Evolutionary conservation across 2,329 filamentous ascomycete genomes (phyloP).

Genomic region (Fusarium stilboides): DNA sequence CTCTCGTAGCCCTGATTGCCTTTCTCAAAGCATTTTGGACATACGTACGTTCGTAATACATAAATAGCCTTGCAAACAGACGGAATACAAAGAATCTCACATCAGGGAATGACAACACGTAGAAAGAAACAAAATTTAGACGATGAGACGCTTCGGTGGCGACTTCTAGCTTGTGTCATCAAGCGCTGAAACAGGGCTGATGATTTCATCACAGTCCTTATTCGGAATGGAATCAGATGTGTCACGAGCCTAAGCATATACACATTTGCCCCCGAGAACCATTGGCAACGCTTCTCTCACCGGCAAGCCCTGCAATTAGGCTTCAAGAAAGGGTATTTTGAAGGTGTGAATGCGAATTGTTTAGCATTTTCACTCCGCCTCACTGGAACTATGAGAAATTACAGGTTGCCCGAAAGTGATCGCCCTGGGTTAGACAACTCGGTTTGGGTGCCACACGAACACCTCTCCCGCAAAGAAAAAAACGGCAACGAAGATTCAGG

Average conservation of each 20-base stretch:
- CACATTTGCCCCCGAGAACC: neutral
- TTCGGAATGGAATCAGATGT: neutral
- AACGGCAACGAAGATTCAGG: too few relatives aligned
- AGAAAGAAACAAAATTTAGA: too few relatives aligned
- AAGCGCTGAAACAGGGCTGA: neutral
- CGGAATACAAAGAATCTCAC: neutral
- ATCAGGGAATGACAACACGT: neutral
- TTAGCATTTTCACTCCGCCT: neutral
- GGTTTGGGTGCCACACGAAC: neutral
- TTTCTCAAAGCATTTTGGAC: too few relatives aligned
- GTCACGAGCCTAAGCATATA: neutral
- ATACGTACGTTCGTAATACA: too few relatives aligned
- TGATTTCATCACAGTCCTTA: neutral
- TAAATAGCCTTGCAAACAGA: too few relatives aligned
- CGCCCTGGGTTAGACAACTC: neutral
- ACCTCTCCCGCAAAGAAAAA: too few relatives aligned
- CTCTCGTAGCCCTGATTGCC: too few relatives aligned
- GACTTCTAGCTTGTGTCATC: neutral
- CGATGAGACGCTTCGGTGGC: neutral
- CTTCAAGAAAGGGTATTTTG: neutral
- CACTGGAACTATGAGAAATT: fast-evolving
- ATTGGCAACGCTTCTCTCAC: fast-evolving
- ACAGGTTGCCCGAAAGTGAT: neutral
- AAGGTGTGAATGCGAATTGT: neutral
- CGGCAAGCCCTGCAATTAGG: neutral